phyloP scores from a whole-genome alignment of 768 basidiomycete genomes.

The Kwoniella dejecticola region DNA sequence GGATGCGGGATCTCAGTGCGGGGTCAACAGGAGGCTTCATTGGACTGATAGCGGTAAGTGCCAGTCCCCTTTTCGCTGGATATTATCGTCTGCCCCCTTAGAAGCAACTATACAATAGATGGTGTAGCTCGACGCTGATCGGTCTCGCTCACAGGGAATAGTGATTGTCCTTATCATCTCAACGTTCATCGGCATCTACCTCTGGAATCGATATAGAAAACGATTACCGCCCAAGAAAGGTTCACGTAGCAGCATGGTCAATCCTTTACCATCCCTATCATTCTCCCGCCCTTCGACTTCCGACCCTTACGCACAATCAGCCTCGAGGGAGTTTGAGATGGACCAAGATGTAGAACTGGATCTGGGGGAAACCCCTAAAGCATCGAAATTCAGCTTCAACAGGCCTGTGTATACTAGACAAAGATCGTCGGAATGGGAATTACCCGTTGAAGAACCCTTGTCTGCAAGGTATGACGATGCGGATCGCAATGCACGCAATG shows the following conservation, averaged over 20 bases:
- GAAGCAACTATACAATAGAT: no score
- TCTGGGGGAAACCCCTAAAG: slow-evolving; percentile 11
- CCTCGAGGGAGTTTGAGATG: neutral
- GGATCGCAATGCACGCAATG: no score
- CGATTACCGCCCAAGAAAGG: slow-evolving; percentile 7
- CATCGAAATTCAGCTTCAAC: slow-evolving; percentile 19
- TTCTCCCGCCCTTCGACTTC: slow-evolving; percentile 19
- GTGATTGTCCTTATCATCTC: slow-evolving; percentile 10
- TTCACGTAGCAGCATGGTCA: neutral
- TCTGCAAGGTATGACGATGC: neutral
- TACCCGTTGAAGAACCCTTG: neutral
- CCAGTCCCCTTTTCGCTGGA: neutral
- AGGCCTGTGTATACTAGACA: slow-evolving; percentile 23
- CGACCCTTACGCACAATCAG: slow-evolving; percentile 20
- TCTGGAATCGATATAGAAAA: slow-evolving; percentile 21
- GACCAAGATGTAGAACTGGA: neutral
- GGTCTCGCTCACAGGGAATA: slow-evolving; percentile 13
- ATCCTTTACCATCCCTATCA: slow-evolving; percentile 20
- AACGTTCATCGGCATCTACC: slow-evolving; percentile 20
- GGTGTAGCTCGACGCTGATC: no score
- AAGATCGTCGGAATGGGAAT: slow-evolving; percentile 24
- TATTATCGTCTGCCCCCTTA: neutral
- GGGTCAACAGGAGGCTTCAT: slow-evolving; percentile 28
- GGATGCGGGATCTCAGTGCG: slow-evolving; percentile 6
- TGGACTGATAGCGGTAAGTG: slow-evolving; percentile 24